These are phyloP conservation scores for Flagelloscypha sp. DNA, from an alignment of 768 basidiomycete species.

Conservation along the genomic window DNA sequence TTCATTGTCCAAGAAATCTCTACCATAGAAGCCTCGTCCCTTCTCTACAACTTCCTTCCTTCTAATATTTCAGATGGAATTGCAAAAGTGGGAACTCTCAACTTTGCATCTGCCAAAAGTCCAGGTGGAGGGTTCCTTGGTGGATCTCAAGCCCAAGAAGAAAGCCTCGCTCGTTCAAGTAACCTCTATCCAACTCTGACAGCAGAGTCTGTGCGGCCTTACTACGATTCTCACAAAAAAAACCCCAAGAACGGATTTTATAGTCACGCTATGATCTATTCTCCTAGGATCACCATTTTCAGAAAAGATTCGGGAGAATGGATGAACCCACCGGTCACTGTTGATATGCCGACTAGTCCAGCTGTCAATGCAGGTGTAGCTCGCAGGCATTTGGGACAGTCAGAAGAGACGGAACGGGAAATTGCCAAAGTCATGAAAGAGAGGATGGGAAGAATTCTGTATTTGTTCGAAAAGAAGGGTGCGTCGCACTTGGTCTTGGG, in stretches of 20 bases:
- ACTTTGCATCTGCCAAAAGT: constrained; percentile 69
- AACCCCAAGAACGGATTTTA: constrained; percentile 50
- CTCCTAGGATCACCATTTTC: constrained; percentile 53
- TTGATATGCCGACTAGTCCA: constrained; percentile 63
- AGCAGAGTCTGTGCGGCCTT: constrained; percentile 44
- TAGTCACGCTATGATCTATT: constrained; percentile 73
- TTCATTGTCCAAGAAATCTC: constrained; percentile 28
- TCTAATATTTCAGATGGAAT: too few species aligned
- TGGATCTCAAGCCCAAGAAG: constrained; percentile 74
- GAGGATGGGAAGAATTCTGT: constrained; percentile 42
- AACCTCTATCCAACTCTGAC: constrained; percentile 59
- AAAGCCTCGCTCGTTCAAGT: constrained; percentile 70
- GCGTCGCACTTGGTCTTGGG: constrained; percentile 39
- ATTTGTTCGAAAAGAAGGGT: constrained; percentile 37
- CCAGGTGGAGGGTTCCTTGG: constrained; percentile 70
- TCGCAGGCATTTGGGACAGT: too few species aligned
- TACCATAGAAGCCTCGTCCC: constrained; percentile 54
- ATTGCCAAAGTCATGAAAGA: constrained; percentile 40
- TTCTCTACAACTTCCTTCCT: constrained; percentile 26
- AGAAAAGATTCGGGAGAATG: constrained; percentile 54
- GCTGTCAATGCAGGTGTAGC: constrained; percentile 63
- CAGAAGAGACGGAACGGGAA: too few species aligned
- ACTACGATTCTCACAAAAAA: constrained; percentile 52
- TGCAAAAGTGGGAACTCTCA: constrained; percentile 53
- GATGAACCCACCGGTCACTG: constrained; percentile 46